phyloP scores from a whole-genome alignment of 2,329 filamentous ascomycete species.

The Verticillium dahliae region DNA sequence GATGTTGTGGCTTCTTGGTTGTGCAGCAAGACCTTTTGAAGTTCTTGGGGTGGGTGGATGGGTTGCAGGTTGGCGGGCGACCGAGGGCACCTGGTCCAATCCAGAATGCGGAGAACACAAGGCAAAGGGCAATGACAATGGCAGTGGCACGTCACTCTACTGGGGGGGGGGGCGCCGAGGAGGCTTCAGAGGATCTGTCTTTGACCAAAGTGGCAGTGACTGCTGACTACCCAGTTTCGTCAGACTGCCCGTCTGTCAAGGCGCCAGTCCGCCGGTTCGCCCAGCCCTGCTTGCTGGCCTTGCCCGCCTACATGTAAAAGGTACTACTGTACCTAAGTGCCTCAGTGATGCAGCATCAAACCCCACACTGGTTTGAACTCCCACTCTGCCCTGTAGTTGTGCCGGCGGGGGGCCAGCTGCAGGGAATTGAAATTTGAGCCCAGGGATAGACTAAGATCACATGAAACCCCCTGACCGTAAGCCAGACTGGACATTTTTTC shows the following conservation, averaged over 20 bases:
- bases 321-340: no score
- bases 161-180: neutral
- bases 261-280: no score
- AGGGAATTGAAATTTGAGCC: neutral
- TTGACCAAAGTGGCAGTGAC: neutral
- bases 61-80: neutral
- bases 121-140: neutral
- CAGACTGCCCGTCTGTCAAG: no score
- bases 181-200: neutral
- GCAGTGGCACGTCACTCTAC: neutral
- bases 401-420: neutral
- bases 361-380: neutral
- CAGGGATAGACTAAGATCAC: slow-evolving; percentile 17
- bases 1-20: neutral
- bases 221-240: neutral
- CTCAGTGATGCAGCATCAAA: neutral
- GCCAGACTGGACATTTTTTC: slow-evolving; percentile 25
- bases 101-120: neutral
- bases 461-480: slow-evolving; percentile 26
- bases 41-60: neutral
- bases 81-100: neutral
- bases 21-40: neutral
- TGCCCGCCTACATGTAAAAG: no score
- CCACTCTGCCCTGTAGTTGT: neutral
- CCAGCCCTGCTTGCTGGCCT: neutral